A percentile compares a stretch with the other conserved stretches of the same genome.
Evolutionary conservation across 768 basidiomycete genomes (phyloP).

Genomic region (Russula emetica): DNA sequence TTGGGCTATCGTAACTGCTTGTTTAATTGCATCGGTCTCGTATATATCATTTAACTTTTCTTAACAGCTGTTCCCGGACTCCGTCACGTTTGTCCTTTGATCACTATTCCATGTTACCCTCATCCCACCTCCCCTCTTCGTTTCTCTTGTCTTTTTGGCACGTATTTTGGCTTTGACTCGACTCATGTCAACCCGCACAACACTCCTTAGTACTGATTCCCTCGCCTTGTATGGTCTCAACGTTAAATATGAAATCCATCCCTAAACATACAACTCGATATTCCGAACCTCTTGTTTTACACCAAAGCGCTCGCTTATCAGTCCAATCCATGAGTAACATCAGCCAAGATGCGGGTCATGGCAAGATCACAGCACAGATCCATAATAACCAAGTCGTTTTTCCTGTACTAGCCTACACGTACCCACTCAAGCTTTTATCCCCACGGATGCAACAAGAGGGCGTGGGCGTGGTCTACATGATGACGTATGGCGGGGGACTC

Average conservation of each 20-base stretch:
- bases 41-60: constrained; percentile 13
- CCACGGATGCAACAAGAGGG: constrained; percentile 49
- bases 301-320: background rate
- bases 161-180: constrained; percentile 13
- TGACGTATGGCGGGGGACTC: constrained; percentile 90
- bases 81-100: background rate
- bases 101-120: constrained; percentile 1
- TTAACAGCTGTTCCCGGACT: background rate
- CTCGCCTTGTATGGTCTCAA: constrained; percentile 15
- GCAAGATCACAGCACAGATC: constrained; percentile 50
- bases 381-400: constrained; percentile 60
- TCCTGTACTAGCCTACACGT: constrained; percentile 70
- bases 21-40: constrained; percentile 17
- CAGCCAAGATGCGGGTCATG: constrained; percentile 43
- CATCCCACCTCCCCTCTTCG: background rate
- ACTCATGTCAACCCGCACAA: constrained; percentile 7
- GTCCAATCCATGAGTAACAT: constrained; percentile 10
- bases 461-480: constrained; percentile 68
- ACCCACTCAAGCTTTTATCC: constrained; percentile 85
- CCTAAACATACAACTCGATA: background rate
- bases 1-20: constrained; percentile 18
- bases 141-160: constrained; percentile 13
- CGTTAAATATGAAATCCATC: constrained; percentile 18
- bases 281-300: background rate
- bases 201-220: constrained; percentile 24